Evolutionary conservation across 108 stramenopile species (phyloP).

Genomic region (Skeletonema marinoi): DNA sequence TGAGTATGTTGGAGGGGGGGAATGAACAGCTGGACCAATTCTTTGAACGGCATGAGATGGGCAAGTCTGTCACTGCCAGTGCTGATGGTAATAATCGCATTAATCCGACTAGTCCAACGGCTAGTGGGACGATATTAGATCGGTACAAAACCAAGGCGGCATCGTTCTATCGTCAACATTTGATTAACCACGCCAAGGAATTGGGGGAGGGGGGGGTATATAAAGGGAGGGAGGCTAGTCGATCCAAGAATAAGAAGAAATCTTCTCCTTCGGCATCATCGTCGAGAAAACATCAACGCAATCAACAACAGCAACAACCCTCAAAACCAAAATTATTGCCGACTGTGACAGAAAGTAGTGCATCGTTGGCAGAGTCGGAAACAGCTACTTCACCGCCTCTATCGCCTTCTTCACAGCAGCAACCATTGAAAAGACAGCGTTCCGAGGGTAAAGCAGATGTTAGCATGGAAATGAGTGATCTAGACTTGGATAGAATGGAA

Average conservation of each 20-base stretch:
- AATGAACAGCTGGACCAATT: slow-evolving; percentile 68
- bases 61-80: background rate
- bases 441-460: background rate
- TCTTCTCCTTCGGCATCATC: background rate
- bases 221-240: slow-evolving; percentile 59
- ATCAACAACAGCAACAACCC: background rate
- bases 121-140: slow-evolving; percentile 13
- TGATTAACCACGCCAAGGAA: slow-evolving; percentile 57
- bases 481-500: background rate
- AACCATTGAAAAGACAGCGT: background rate
- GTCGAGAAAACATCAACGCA: background rate
- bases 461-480: background rate
- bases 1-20: slow-evolving; percentile 83
- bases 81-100: background rate
- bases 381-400: background rate
- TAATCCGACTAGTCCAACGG: background rate
- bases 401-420: background rate
- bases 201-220: slow-evolving; percentile 58
- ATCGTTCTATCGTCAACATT: slow-evolving; percentile 75
- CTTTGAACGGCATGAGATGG: slow-evolving; percentile 62
- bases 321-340: background rate
- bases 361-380: background rate
- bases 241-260: background rate
- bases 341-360: background rate
- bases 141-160: slow-evolving; percentile 88